These are phyloP conservation scores for Plasmodium knowlesi DNA, from an alignment of 169 alveolate species.

Conservation along the genomic window DNA sequence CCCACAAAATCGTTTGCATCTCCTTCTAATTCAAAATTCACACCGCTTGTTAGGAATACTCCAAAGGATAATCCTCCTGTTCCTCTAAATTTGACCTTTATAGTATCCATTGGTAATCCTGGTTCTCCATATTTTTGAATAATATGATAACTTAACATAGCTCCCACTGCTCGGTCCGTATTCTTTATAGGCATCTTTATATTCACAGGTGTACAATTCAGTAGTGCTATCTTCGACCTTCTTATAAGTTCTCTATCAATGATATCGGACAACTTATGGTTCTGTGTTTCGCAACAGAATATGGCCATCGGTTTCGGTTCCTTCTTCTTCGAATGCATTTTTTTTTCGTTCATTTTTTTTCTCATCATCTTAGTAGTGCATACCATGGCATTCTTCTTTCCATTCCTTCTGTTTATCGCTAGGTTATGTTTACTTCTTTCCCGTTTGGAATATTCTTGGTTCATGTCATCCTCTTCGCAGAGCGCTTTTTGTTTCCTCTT, in stretches of 20 bases:
- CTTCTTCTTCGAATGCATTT: constrained; percentile 57
- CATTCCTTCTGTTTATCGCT: constrained; percentile 4
- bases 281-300: constrained; percentile 75
- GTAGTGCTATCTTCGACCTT: constrained; percentile 51
- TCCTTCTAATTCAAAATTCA: constrained; percentile 84
- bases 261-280: constrained; percentile 72
- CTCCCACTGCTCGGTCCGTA: constrained; percentile 86
- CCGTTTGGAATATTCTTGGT: not conserved
- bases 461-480: not conserved
- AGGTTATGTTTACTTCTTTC: constrained; percentile 3
- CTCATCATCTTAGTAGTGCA: constrained; percentile 11
- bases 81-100: constrained; percentile 78
- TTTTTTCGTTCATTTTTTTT: constrained; percentile 34
- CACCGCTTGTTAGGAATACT: constrained; percentile 80
- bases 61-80: constrained; percentile 85
- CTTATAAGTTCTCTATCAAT: constrained; percentile 76
- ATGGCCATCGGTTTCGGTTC: constrained; percentile 56
- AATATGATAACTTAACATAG: constrained; percentile 80
- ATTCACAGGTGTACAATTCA: constrained; percentile 66
- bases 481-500: not conserved
- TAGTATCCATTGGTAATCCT: constrained; percentile 74
- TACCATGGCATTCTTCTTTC: constrained; percentile 7
- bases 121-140: constrained; percentile 73
- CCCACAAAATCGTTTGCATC: constrained; percentile 87
- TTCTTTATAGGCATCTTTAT: constrained; percentile 78